Conservation (phyloP, 148 eudicot species). For the Tetragonia tetragonoides region DNA sequence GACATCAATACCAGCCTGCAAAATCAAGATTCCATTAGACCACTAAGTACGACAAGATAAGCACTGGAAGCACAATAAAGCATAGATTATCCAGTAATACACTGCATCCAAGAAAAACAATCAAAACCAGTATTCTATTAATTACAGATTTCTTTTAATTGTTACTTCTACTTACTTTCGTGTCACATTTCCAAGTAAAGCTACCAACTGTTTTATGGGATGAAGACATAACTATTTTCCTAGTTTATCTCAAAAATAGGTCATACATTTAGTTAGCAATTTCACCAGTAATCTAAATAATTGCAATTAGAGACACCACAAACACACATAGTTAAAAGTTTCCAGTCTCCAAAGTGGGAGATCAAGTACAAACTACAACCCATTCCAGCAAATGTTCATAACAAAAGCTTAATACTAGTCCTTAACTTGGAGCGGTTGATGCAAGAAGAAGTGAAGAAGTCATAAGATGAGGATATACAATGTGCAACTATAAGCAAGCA, state of each 20-base stretch:
- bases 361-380: neutral
- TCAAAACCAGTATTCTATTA: neutral
- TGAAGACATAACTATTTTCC: neutral
- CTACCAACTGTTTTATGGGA: neutral
- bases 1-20: constrained; percentile 97
- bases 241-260: neutral
- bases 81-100: neutral
- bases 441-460: neutral
- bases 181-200: neutral
- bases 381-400: neutral
- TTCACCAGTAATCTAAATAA: neutral
- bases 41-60: neutral
- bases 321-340: neutral
- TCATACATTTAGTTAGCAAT: neutral
- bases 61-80: neutral
- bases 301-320: neutral
- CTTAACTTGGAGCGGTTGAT: neutral
- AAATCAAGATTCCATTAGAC: constrained; percentile 17
- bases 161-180: constrained; percentile 6
- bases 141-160: neutral
- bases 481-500: neutral
- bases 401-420: neutral
- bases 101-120: constrained; percentile 1
- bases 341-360: neutral
- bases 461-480: constrained; percentile 4